A percentile compares a stretch with the other conserved stretches of the same genome.
Conservation (phyloP, 352 stramenopile genomes). For the Phytophthora constricta region DNA sequence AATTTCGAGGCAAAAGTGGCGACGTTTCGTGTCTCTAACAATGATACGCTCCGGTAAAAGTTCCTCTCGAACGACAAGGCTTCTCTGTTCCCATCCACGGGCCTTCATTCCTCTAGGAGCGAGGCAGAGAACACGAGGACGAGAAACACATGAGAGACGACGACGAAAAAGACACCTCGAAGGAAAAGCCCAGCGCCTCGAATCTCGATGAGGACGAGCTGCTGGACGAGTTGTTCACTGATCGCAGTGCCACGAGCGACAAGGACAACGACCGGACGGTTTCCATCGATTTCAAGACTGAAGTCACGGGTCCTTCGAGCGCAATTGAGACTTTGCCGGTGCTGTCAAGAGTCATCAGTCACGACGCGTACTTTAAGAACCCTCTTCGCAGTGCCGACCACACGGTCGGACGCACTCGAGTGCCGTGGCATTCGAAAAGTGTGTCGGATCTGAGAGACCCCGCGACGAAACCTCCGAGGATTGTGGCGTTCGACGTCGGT, state of each 20-base stretch:
- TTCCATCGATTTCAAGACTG: constrained; percentile 14
- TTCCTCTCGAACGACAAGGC: neutral
- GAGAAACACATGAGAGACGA: constrained; percentile 27
- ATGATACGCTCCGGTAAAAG: constrained; percentile 1
- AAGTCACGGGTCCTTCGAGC: neutral
- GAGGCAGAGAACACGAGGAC: constrained; percentile 3
- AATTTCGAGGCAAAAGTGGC: no score
- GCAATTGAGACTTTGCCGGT: constrained; percentile 9
- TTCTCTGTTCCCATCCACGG: neutral
- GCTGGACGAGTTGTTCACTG: constrained; percentile 36
- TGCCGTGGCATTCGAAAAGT: constrained; percentile 43
- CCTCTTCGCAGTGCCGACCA: constrained; percentile 27
- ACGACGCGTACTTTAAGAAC: constrained; percentile 23
- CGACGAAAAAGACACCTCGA: constrained; percentile 20
- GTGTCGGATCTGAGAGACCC: constrained; percentile 23
- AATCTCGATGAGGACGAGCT: constrained; percentile 19
- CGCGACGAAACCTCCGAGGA: constrained; percentile 11
- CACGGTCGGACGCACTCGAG: constrained; percentile 27
- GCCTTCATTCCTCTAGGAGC: neutral
- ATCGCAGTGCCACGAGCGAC: constrained; percentile 21
- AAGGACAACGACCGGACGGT: constrained; percentile 19
- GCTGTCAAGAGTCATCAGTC: constrained; percentile 19
- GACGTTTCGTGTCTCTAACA: no score
- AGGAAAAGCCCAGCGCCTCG: neutral
- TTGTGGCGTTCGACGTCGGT: constrained; percentile 69